Evolutionary conservation across 2,329 filamentous ascomycete genomes (phyloP).

Genomic region (Orbilia blumenaviensis): DNA sequence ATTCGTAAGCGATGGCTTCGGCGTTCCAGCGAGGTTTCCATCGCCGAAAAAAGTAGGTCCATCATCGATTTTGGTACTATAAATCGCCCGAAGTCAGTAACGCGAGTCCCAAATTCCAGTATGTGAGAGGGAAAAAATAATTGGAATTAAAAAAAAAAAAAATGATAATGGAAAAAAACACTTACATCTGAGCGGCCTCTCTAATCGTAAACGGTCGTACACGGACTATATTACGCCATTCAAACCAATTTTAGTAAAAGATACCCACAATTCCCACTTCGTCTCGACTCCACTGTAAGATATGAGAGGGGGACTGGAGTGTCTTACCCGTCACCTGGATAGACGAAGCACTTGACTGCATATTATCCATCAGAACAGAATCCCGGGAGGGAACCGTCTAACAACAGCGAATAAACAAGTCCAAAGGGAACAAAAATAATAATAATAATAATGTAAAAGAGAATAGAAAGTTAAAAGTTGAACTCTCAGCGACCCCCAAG

Average conservation of each 20-base stretch:
- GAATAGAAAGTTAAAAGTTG: too few relatives aligned
- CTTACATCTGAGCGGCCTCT: slow-evolving; percentile 89
- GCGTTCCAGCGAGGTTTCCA: slow-evolving; percentile 87
- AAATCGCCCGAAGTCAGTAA: background rate
- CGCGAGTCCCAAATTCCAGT: too few relatives aligned
- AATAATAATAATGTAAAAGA: background rate
- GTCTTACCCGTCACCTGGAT: slow-evolving; percentile 50
- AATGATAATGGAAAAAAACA: too few relatives aligned
- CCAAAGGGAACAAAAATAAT: background rate
- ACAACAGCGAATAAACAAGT: background rate
- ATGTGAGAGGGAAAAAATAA: too few relatives aligned
- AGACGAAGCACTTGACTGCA: slow-evolving; percentile 47
- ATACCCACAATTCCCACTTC: too few relatives aligned
- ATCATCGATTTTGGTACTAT: slow-evolving; percentile 76
- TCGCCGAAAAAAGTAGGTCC: slow-evolving; percentile 93
- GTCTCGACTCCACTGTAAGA: too few relatives aligned
- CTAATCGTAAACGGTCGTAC: slow-evolving; percentile 81
- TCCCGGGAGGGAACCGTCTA: too few relatives aligned
- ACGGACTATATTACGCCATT: slow-evolving; percentile 68
- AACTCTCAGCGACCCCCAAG: too few relatives aligned
- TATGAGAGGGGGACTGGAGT: too few relatives aligned
- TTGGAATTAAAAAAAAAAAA: too few relatives aligned
- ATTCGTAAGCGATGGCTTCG: slow-evolving; percentile 82
- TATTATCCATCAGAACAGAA: too few relatives aligned
- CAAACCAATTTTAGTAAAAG: background rate